Conservation (phyloP, 768 basidiomycete species). For the Fistulinella prunicolor region DNA sequence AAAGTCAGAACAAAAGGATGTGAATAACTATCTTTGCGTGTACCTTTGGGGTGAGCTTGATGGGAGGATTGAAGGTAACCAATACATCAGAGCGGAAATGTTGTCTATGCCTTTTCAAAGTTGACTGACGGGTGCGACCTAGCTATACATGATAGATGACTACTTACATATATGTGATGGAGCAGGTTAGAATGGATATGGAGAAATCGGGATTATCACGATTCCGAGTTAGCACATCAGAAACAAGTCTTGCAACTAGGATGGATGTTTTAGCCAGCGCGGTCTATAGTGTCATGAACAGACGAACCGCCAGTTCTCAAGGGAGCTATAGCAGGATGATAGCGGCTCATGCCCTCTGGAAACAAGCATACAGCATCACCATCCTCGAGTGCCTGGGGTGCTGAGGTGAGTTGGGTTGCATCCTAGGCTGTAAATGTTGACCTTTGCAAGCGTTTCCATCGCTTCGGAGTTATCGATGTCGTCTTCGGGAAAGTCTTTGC, state of each 20-base stretch:
- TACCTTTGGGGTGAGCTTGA: slow-evolving; percentile 64
- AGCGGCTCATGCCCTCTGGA: slow-evolving; percentile 84
- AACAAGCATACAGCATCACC: slow-evolving; percentile 83
- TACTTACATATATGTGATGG: slow-evolving; percentile 75
- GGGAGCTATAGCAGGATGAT: slow-evolving; percentile 83
- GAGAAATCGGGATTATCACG: slow-evolving; percentile 66
- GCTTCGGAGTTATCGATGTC: slow-evolving; percentile 62
- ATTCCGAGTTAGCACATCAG: slow-evolving; percentile 72
- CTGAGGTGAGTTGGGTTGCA: slow-evolving; percentile 8
- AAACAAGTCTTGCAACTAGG: slow-evolving; percentile 75
- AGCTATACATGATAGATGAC: background rate
- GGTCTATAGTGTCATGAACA: background rate
- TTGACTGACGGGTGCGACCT: background rate
- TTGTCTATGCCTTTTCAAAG: slow-evolving; percentile 63
- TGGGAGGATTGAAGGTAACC: slow-evolving; percentile 74
- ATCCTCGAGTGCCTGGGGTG: slow-evolving; percentile 59
- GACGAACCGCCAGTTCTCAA: slow-evolving; percentile 78
- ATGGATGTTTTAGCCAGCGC: background rate
- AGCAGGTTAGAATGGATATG: slow-evolving; percentile 71
- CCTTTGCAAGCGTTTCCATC: slow-evolving; percentile 70
- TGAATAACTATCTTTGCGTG: background rate
- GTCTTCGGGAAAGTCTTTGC: slow-evolving; percentile 61
- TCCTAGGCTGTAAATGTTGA: slow-evolving; percentile 22
- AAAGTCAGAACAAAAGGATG: background rate
- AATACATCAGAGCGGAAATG: slow-evolving; percentile 88